Base-by-base conservation (phyloP, 768 basidiomycete genomes). In the Hemileccinum impolitum region DNA sequence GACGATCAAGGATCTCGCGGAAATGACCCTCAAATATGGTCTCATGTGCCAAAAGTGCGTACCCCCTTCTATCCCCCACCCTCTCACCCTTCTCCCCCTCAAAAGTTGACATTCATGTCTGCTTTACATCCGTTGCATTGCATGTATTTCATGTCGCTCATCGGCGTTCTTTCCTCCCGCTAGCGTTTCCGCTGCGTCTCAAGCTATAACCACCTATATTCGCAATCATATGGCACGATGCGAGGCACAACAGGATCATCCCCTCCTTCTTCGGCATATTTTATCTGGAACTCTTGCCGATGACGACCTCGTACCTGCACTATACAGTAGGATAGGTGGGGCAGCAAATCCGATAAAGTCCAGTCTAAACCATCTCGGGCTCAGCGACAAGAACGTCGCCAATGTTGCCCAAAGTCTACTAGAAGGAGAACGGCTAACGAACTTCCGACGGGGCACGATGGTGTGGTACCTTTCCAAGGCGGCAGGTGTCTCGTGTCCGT, bases 1-100 rank as follows among this genome's bases (percentile, higher is more conserved):
- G 82, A 90, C 87, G 36, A 85, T 90, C 71, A 90, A 90, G 66
- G 87, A 90, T 71, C 80, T 90, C 46, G 82, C 88, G 28, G 85
- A 89, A 57, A 79, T 82, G 70, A 76, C 81, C 32, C 74, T 82
- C 54, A 72, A 70, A 53, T 78, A 74, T 59, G 87, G 87, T 43
- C 73, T 89, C 17, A 71, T 78, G 50, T 87, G 86, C 66, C 85
- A 87, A 72, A 90, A 86, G 87, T 90, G 55, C 54, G 78, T 76
- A 52, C 46, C 43, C 43, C 53, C 34, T 47, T 48, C 41, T 39
- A 38, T 53, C 44, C 14, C 30, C 34, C 47, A 31, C 53, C 54
- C 48, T 53, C 43, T 9, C 28, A 12, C 28, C 28, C 43, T 44
- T 53, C 15, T 19, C 30, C 15, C 30, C 37, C 43, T 57, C 8